These are phyloP conservation scores for Claviceps arundinis DNA, from an alignment of 2,329 filamentous ascomycete species.

Conservation along the genomic window DNA sequence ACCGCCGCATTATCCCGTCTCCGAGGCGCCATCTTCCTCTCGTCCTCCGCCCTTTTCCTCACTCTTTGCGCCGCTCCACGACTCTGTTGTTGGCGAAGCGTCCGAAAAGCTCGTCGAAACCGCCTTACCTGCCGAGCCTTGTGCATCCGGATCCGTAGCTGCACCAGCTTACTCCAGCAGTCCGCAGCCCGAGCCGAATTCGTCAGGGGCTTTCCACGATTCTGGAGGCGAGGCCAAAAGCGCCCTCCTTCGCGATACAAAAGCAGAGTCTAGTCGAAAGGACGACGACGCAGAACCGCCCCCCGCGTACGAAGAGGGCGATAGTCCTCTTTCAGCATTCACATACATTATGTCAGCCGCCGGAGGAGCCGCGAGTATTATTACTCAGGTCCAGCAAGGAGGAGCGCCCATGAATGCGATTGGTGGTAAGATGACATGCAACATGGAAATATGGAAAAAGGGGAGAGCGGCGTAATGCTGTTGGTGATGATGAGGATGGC, in stretches of 20 bases:
- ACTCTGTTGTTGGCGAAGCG: slow-evolving; percentile 20
- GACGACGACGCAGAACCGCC: slow-evolving; percentile 81
- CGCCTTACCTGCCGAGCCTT: slow-evolving; percentile 12
- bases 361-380: slow-evolving; percentile 94
- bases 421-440: slow-evolving; percentile 46
- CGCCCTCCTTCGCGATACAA: slow-evolving; percentile 68
- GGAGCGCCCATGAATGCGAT: slow-evolving; percentile 81
- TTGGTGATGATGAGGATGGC: too few species aligned
- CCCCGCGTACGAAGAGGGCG: slow-evolving; percentile 90
- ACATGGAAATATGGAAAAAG: too few species aligned
- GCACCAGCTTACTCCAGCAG: slow-evolving; percentile 39
- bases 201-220: slow-evolving; percentile 31
- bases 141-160: slow-evolving; percentile 25
- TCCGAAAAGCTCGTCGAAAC: slow-evolving; percentile 19
- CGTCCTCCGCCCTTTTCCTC: slow-evolving; percentile 48
- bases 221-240: slow-evolving; percentile 65
- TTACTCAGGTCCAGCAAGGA: slow-evolving; percentile 95
- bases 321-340: slow-evolving; percentile 82
- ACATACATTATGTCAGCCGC: slow-evolving; percentile 96
- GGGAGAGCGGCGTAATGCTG: not conserved
- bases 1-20: slow-evolving; percentile 46
- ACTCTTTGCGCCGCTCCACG: slow-evolving; percentile 33
- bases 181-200: slow-evolving; percentile 24
- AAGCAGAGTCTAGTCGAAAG: slow-evolving; percentile 62
- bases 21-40: slow-evolving; percentile 38